These are phyloP conservation scores for Phytopythium mirpurense DNA, from an alignment of 352 stramenopile genomes.

Conservation along the genomic window DNA sequence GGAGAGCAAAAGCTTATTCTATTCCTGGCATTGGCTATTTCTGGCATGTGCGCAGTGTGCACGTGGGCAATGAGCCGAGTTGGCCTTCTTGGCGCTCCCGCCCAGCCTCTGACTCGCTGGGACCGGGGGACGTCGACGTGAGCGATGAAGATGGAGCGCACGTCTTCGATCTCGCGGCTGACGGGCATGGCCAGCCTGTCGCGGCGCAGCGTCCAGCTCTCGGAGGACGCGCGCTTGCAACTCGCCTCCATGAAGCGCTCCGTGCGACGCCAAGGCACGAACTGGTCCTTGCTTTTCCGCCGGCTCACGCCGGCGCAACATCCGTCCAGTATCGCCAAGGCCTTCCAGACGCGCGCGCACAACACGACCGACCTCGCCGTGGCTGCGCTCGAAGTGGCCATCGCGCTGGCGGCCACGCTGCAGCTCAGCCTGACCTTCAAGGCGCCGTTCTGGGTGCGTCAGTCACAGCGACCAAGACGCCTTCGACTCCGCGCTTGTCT, in stretches of 20 bases:
- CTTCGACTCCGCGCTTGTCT: not conserved
- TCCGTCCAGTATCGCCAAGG: conserved; percentile 16
- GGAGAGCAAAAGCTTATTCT: no score
- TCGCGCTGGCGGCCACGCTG: conserved; percentile 33
- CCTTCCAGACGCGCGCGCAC: conserved; percentile 35
- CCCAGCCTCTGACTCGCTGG: not conserved
- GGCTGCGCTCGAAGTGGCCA: conserved; percentile 32
- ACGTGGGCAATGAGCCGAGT: no score
- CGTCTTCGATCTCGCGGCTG: not conserved
- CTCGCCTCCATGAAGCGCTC: no score
- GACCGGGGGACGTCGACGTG: no score
- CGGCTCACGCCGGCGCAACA: conserved; percentile 6
- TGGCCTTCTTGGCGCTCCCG: not conserved
- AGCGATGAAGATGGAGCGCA: no score
- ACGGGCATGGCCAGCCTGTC: not conserved
- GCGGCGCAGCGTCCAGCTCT: not conserved
- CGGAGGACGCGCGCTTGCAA: not conserved
- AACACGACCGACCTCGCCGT: conserved; percentile 37
- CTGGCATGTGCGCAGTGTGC: no score
- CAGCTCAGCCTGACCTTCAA: conserved; percentile 35
- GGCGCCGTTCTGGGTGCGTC: conserved; percentile 30
- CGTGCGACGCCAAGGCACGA: conserved; percentile 7
- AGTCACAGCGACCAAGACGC: no score
- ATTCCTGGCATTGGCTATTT: no score
- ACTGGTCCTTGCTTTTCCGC: conserved; percentile 17